Evolutionary conservation across 805 yeast genomes (phyloP).

Genomic region (Cyberlindnera amylophila): DNA sequence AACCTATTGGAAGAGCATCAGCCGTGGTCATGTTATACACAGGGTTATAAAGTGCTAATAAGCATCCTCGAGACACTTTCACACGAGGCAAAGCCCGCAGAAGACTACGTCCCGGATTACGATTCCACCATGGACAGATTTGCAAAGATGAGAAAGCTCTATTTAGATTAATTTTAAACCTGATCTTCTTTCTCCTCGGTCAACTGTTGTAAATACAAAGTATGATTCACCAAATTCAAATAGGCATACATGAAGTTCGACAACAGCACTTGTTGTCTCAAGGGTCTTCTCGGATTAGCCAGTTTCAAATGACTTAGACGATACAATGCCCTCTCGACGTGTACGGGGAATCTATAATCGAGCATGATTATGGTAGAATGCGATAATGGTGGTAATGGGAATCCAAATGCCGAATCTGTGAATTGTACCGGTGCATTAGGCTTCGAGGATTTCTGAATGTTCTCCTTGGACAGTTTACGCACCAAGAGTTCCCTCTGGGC

Average conservation of each 20-base stretch:
- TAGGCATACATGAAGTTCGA: constrained; percentile 98
- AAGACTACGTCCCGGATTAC: background rate
- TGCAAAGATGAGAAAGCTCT: constrained; percentile 15
- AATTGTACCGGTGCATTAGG: constrained; percentile 57
- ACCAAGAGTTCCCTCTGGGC: constrained; percentile 19
- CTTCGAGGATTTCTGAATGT: constrained; percentile 33
- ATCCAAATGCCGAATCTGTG: constrained; percentile 83
- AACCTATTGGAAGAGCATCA: constrained; percentile 34
- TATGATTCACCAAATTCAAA: constrained; percentile 90
- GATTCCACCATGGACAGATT: constrained; percentile 8
- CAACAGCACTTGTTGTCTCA: constrained; percentile 86
- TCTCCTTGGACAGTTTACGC: constrained; percentile 31
- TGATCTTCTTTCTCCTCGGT: constrained; percentile 31
- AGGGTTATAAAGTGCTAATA: constrained; percentile 22
- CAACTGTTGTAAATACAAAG: constrained; percentile 67
- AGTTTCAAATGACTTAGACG: constrained; percentile 87
- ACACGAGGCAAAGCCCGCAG: background rate
- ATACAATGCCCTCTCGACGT: constrained; percentile 94
- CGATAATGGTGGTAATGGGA: constrained; percentile 80
- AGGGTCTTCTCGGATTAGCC: constrained; percentile 88
- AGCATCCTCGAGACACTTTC: constrained; percentile 5
- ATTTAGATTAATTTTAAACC: constrained; percentile 4
- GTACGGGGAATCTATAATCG: constrained; percentile 85
- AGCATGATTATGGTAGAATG: constrained; percentile 74
- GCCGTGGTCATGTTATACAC: constrained; percentile 34